Percentiles rank a stretch among this genome's conserved stretches.
phyloP scores from a whole-genome alignment of 495 filamentous ascomycete genomes.

The Tetracladium marchalianum region DNA sequence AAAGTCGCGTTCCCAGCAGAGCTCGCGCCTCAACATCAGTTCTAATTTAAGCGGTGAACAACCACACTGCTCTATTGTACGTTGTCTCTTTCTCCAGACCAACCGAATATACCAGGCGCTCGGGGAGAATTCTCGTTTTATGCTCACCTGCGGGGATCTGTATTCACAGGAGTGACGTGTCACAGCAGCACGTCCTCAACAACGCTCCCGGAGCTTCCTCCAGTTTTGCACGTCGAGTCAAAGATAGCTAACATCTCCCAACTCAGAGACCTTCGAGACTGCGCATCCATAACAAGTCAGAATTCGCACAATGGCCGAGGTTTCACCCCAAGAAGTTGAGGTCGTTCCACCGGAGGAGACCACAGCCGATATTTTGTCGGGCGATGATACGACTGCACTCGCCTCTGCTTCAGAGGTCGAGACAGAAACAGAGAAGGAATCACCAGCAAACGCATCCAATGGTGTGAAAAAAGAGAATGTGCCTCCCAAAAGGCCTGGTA shows the following conservation, averaged over 20 bases:
- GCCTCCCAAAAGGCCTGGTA: slow-evolving; percentile 10
- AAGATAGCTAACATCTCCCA: too few relatives aligned
- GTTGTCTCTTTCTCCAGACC: background rate
- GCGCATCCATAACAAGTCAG: background rate
- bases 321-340: slow-evolving; percentile 4
- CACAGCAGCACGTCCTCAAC: background rate
- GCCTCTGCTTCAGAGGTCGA: slow-evolving; percentile 17
- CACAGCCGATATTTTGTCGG: slow-evolving; percentile 10
- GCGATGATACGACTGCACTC: slow-evolving; percentile 8
- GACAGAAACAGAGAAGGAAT: slow-evolving; percentile 17
- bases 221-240: too few relatives aligned
- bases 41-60: too few relatives aligned
- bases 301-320: slow-evolving; percentile 16
- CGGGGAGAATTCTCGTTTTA: background rate
- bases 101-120: too few relatives aligned
- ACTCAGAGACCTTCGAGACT: background rate
- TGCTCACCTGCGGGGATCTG: background rate
- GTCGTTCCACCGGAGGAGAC: slow-evolving; percentile 9
- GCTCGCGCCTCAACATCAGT: too few relatives aligned
- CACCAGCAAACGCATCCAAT: slow-evolving; percentile 12
- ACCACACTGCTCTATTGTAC: background rate
- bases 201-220: too few relatives aligned
- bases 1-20: too few relatives aligned
- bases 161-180: background rate
- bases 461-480: slow-evolving; percentile 22